phyloP scores from a whole-genome alignment of 2,329 filamentous ascomycete species.

The Lecanicillium sp. region DNA sequence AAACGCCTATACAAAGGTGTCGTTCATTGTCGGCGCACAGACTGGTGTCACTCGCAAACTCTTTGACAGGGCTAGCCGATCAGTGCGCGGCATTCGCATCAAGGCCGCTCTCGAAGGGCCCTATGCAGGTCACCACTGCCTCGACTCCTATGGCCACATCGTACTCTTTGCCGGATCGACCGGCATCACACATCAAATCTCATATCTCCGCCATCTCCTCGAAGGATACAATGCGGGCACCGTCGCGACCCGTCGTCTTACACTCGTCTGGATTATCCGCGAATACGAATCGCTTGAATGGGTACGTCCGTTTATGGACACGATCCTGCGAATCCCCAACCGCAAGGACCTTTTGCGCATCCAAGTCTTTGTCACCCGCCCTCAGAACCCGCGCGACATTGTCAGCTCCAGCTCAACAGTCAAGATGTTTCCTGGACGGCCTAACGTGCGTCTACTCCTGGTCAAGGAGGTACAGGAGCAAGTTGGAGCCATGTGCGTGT shows the following conservation, averaged over 20 bases:
- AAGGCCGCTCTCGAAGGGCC: slow-evolving; percentile 81
- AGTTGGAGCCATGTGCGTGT: slow-evolving; percentile 81
- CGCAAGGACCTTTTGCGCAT: slow-evolving; percentile 79
- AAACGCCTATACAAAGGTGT: slow-evolving; percentile 50
- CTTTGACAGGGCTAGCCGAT: slow-evolving; percentile 57
- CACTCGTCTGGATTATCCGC: slow-evolving; percentile 88
- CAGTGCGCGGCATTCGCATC: slow-evolving; percentile 50
- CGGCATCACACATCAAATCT: slow-evolving; percentile 91
- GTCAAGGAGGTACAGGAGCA: slow-evolving; percentile 75
- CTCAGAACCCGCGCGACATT: slow-evolving; percentile 76
- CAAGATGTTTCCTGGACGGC: slow-evolving; percentile 85
- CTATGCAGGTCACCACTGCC: slow-evolving; percentile 74
- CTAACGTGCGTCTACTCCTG: slow-evolving; percentile 73
- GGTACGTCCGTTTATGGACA: slow-evolving; percentile 79
- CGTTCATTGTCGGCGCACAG: slow-evolving; percentile 79
- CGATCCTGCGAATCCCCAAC: slow-evolving; percentile 67
- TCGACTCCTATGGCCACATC: slow-evolving; percentile 87
- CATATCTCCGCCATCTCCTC: slow-evolving; percentile 74
- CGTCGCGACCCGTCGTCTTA: slow-evolving; percentile 72
- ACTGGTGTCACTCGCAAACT: slow-evolving; percentile 82
- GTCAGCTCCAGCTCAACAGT: slow-evolving; percentile 70
- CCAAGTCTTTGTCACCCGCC: slow-evolving; percentile 83
- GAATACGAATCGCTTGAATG: slow-evolving; percentile 85
- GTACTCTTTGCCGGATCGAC: slow-evolving; percentile 89
- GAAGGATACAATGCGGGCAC: slow-evolving; percentile 61